Base-by-base conservation (phyloP, 129 eudicot species). In the Ambrosia artemisiifolia region DNA sequence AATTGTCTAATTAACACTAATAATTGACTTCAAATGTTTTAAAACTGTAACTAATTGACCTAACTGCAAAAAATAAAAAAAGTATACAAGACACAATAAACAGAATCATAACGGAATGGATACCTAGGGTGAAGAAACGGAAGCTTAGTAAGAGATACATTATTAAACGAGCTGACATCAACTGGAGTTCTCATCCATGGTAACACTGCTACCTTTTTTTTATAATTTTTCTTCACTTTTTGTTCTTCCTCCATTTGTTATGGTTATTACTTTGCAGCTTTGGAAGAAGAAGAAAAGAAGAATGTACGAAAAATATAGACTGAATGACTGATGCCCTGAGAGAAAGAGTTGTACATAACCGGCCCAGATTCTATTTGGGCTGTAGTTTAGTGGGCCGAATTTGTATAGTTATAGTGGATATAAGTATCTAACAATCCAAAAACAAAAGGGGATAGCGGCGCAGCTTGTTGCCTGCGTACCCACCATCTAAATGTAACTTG, bases 121-220 rank as follows among this genome's bases (percentile, higher is more conserved):
- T 73, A 90, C 97, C 95, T 83, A 16, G 89, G 86, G 57, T 91
- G 78, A 14, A 91, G 86, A 65, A 78, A 79, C 11, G 92, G 97
- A 38, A 87, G 78, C 2, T 69, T 75, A 85, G 61, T 42, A 36
- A 85, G 74, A 6, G 89, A 85, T 60, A 78, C 69, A 12, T 82
- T 76, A 6, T 75, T 47, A 50, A 78, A 48, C 7, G 71, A 63
- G 30, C 74, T 69, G 59, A 83, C 70, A 56, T 91, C 95, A 33
- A 92, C 82, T 9, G 98, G 98, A 44, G 33, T 79, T 81, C 95
- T 78, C 96, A 92, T 89, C 96, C 98, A 92, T 83, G 95, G 88
- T 56, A 89, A 32, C 33, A 80, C 86, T 34, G 95, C 88, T 28
- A 75, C 65, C 70, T 19, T 70, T 3, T 53, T 63, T 40, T 7